A percentile compares a stretch with the other conserved stretches of the same genome.
Evolutionary conservation across 371 early-diverging fungal species (phyloP).

Genomic region (Rhizopus stolonifer): DNA sequence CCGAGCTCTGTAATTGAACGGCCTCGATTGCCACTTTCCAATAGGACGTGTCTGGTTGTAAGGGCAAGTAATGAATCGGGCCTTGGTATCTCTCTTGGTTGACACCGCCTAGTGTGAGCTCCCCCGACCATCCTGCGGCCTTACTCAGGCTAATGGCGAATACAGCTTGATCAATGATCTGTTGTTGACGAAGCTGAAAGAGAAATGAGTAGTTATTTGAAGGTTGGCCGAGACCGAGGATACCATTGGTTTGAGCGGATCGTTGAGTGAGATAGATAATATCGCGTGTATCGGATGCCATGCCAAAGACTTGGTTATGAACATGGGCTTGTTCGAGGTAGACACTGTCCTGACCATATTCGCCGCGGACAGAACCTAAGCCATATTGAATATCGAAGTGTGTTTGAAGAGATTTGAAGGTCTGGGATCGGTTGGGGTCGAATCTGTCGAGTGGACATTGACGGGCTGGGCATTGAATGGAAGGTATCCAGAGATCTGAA

Average conservation of each 20-base stretch:
- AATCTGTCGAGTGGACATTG: constrained; percentile 21
- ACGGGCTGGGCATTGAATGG: constrained; percentile 9
- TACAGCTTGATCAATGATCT: constrained; percentile 21
- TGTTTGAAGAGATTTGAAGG: constrained; percentile 11
- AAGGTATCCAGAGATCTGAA: constrained; percentile 31
- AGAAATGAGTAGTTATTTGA: constrained; percentile 19
- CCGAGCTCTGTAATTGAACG: not conserved
- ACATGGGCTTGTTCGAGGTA: constrained; percentile 24
- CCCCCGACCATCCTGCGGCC: constrained; percentile 25
- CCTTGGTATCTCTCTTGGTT: constrained; percentile 54
- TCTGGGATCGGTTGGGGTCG: constrained; percentile 13
- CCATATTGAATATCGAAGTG: constrained; percentile 23
- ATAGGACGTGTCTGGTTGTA: constrained; percentile 1
- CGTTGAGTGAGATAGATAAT: constrained; percentile 10
- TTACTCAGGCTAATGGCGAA: constrained; percentile 22
- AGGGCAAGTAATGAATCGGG: constrained; percentile 39
- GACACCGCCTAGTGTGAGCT: constrained; percentile 56
- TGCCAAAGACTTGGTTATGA: constrained; percentile 30
- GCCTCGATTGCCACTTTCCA: constrained; percentile 12
- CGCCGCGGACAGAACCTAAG: constrained; percentile 24
- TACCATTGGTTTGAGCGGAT: constrained; percentile 25
- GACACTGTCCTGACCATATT: constrained; percentile 25
- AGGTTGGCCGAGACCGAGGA: constrained; percentile 33
- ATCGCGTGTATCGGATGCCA: constrained; percentile 22
- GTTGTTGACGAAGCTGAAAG: constrained; percentile 13